Conservation (phyloP, 768 basidiomycete genomes). For the Tulasnella sp. region DNA sequence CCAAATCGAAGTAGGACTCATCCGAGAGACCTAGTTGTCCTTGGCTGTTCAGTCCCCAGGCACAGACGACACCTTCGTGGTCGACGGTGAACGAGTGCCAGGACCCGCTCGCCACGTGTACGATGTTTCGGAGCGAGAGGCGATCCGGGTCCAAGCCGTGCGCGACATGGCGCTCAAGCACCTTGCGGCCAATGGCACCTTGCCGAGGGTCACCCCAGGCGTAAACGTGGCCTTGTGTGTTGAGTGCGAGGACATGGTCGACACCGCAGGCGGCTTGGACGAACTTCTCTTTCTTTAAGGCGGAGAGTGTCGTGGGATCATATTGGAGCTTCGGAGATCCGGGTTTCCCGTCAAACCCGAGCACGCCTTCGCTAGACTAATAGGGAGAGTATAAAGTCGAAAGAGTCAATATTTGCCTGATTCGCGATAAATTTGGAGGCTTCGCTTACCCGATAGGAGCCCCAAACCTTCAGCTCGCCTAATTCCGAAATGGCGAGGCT, state of each 20-base stretch:
- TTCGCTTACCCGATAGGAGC: slow-evolving; percentile 67
- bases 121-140: slow-evolving; percentile 66
- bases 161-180: slow-evolving; percentile 79
- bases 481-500: slow-evolving; percentile 72
- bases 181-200: slow-evolving; percentile 83
- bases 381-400: background rate
- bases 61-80: slow-evolving; percentile 75
- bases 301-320: slow-evolving; percentile 39
- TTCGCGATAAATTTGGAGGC: background rate
- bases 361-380: slow-evolving; percentile 49
- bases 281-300: slow-evolving; percentile 39
- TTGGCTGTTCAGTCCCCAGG: slow-evolving; percentile 89
- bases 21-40: slow-evolving; percentile 48
- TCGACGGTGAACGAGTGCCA: slow-evolving; percentile 90
- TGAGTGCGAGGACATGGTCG: slow-evolving; percentile 86
- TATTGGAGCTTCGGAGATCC: slow-evolving; percentile 60
- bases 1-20: slow-evolving; percentile 47
- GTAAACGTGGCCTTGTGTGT: slow-evolving; percentile 78
- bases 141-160: slow-evolving; percentile 85
- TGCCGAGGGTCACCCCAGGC: slow-evolving; percentile 89
- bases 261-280: slow-evolving; percentile 69
- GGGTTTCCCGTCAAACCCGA: slow-evolving; percentile 58
- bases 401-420: background rate
- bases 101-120: slow-evolving; percentile 67
- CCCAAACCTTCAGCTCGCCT: slow-evolving; percentile 83